Percentiles rank a stretch among this genome's conserved stretches.
Evolutionary conservation across 2,329 filamentous ascomycete species (phyloP).

Genomic region (Nemania sp.): DNA sequence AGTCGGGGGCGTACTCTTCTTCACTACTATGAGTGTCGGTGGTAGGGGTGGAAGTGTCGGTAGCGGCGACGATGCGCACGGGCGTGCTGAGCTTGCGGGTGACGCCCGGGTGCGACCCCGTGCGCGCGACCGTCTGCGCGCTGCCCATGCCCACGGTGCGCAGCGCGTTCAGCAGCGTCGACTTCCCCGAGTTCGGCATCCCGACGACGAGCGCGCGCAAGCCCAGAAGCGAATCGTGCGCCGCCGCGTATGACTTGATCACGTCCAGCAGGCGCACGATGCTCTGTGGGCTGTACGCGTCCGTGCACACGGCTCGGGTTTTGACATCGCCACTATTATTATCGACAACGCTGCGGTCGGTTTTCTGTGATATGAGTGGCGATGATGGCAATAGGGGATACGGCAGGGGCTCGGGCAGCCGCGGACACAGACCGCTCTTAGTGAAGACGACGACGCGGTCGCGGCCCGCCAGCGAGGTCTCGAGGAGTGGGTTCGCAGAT

Average conservation of each 20-base stretch:
- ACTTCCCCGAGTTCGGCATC: constrained; percentile 98
- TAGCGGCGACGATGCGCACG: constrained; percentile 68
- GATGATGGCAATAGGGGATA: no score
- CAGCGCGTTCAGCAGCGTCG: constrained; percentile 86
- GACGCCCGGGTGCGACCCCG: constrained; percentile 85
- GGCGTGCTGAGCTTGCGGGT: constrained; percentile 82
- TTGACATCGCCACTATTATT: no score
- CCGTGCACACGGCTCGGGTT: constrained; percentile 55
- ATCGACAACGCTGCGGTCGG: no score
- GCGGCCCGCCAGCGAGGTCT: constrained; percentile 71
- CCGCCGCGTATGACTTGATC: constrained; percentile 53
- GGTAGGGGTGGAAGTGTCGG: no score
- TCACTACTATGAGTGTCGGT: no score
- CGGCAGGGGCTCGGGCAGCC: no score
- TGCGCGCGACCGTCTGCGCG: constrained; percentile 70
- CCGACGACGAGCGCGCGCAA: constrained; percentile 85
- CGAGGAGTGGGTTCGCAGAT: constrained; percentile 87
- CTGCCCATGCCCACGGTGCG: constrained; percentile 66
- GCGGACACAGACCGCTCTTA: constrained; percentile 73
- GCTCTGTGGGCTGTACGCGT: constrained; percentile 40
- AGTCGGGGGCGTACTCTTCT: constrained; percentile 31
- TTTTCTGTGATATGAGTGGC: no score
- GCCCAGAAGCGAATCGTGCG: constrained; percentile 70
- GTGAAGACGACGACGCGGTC: constrained; percentile 87
- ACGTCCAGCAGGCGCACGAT: constrained; percentile 50